Conservation (phyloP, 2,329 filamentous ascomycete genomes). For the Daldinia sp. region DNA sequence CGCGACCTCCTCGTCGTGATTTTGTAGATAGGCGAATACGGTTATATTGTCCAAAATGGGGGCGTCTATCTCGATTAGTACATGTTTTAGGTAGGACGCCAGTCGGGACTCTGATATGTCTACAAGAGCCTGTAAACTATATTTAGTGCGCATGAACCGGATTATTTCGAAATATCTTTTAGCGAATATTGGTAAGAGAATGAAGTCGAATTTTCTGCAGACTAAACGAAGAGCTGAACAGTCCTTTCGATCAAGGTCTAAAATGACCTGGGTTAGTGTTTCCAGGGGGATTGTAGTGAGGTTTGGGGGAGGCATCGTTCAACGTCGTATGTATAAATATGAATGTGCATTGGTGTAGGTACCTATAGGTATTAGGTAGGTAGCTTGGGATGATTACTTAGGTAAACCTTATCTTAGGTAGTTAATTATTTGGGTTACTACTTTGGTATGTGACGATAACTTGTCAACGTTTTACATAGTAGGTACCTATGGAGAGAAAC, state of each 20-base stretch:
- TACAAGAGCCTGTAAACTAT: slow-evolving; percentile 59
- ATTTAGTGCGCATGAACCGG: slow-evolving; percentile 71
- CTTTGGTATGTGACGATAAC: too few species aligned
- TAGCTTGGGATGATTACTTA: too few species aligned
- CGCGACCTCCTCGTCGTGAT: neutral
- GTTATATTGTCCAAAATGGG: neutral
- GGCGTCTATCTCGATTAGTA: slow-evolving; percentile 17
- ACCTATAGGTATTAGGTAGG: too few species aligned
- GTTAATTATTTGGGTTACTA: too few species aligned
- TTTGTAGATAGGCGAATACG: neutral
- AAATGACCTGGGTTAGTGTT: slow-evolving; percentile 65
- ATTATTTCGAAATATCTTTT: slow-evolving; percentile 72
- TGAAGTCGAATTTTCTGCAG: slow-evolving; percentile 65
- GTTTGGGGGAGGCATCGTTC: slow-evolving; percentile 24
- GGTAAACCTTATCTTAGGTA: too few species aligned
- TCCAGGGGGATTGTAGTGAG: slow-evolving; percentile 63
- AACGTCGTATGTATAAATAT: neutral
- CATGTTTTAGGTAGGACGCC: slow-evolving; percentile 29
- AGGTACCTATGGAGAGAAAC: neutral
- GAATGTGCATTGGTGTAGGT: neutral
- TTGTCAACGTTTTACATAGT: too few species aligned
- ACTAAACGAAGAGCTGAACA: slow-evolving; percentile 65
- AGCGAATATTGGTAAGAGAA: slow-evolving; percentile 67
- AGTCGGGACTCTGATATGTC: slow-evolving; percentile 40
- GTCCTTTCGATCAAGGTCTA: slow-evolving; percentile 64